These are phyloP conservation scores for Onygenales sp. DNA, from an alignment of 2,329 filamentous ascomycete species.

Conservation along the genomic window DNA sequence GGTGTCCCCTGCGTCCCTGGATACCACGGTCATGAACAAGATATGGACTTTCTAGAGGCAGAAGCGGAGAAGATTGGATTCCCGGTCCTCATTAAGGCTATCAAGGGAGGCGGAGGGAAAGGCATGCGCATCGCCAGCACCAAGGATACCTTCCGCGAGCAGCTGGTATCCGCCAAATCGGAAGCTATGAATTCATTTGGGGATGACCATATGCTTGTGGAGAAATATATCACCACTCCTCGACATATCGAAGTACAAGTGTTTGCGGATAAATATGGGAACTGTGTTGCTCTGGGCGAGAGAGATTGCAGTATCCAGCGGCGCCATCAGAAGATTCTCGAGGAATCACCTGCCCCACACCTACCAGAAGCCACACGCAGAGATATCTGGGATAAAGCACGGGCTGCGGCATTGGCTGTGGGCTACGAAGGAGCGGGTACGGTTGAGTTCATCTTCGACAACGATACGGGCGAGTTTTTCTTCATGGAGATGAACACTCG, in stretches of 20 bases:
- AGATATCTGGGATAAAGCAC: slow-evolving; percentile 56
- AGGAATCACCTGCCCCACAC: slow-evolving; percentile 57
- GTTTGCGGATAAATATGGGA: slow-evolving; percentile 57
- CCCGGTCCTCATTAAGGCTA: slow-evolving; percentile 56
- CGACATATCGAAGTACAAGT: slow-evolving; percentile 60
- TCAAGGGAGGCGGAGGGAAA: slow-evolving; percentile 59
- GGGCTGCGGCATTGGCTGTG: slow-evolving; percentile 53
- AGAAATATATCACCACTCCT: slow-evolving; percentile 59
- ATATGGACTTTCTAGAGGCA: slow-evolving; percentile 49
- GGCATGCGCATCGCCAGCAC: slow-evolving; percentile 56
- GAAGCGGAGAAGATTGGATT: slow-evolving; percentile 66
- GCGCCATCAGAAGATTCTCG: slow-evolving; percentile 57
- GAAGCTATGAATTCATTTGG: slow-evolving; percentile 57
- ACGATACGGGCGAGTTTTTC: slow-evolving; percentile 56
- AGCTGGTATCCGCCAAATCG: slow-evolving; percentile 54
- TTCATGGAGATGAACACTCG: slow-evolving; percentile 72
- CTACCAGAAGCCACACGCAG: slow-evolving; percentile 50
- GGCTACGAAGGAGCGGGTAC: slow-evolving; percentile 58
- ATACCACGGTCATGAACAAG: slow-evolving; percentile 83
- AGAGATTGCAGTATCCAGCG: slow-evolving; percentile 58
- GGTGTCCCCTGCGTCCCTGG: slow-evolving; percentile 93
- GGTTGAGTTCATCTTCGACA: slow-evolving; percentile 62
- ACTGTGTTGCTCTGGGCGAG: slow-evolving; percentile 55
- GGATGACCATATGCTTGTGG: slow-evolving; percentile 57
- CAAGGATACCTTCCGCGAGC: slow-evolving; percentile 49